Evolutionary conservation across 495 filamentous ascomycete genomes (phyloP).

Genomic region (Ascobolus immersus): DNA sequence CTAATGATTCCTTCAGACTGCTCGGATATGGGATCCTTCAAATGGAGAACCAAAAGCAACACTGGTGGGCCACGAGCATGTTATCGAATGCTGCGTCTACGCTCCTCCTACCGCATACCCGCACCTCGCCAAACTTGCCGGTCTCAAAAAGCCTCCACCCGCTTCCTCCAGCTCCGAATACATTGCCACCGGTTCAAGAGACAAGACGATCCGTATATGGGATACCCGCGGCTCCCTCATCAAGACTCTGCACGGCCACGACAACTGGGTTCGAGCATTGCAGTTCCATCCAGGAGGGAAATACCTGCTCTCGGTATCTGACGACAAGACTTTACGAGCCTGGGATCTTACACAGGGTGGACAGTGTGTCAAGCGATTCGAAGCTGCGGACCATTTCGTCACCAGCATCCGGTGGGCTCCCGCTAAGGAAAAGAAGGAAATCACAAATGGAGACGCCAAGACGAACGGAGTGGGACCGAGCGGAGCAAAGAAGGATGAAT

Average conservation of each 20-base stretch:
- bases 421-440: slow-evolving; percentile 33
- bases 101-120: slow-evolving; percentile 58
- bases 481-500: slow-evolving; percentile 20
- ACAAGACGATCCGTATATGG: slow-evolving; percentile 84
- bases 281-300: slow-evolving; percentile 88
- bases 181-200: slow-evolving; percentile 68
- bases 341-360: slow-evolving; percentile 89
- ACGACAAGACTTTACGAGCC: slow-evolving; percentile 82
- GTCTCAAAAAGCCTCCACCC: slow-evolving; percentile 56
- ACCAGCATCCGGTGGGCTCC: slow-evolving; percentile 85
- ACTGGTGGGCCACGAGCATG: slow-evolving; percentile 71
- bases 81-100: slow-evolving; percentile 68
- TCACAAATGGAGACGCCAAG: slow-evolving; percentile 24
- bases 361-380: slow-evolving; percentile 59
- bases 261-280: slow-evolving; percentile 80
- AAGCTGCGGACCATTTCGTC: slow-evolving; percentile 60
- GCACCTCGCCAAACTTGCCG: slow-evolving; percentile 54
- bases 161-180: slow-evolving; percentile 57
- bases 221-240: slow-evolving; percentile 63
- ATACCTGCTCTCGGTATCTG: slow-evolving; percentile 59
- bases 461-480: slow-evolving; percentile 27
- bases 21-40: slow-evolving; percentile 64
- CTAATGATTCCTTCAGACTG: slow-evolving; percentile 20
- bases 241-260: slow-evolving; percentile 71
- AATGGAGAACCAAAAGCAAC: slow-evolving; percentile 53